Evolutionary conservation across 768 basidiomycete species (phyloP).

Genomic region (Rubroboletus satanas): DNA sequence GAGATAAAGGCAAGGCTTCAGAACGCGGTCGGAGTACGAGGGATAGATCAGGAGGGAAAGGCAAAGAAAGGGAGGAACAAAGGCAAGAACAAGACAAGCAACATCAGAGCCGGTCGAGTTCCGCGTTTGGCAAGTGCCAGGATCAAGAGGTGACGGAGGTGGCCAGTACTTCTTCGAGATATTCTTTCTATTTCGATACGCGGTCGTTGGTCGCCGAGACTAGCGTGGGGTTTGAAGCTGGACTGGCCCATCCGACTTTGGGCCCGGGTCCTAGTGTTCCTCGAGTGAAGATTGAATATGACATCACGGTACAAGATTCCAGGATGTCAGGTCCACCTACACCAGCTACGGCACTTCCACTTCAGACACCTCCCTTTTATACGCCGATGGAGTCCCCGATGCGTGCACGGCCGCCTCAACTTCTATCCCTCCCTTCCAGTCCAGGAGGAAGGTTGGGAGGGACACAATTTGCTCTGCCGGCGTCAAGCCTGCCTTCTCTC

Average conservation of each 20-base stretch:
- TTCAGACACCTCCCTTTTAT: constrained; percentile 25
- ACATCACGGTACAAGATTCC: constrained; percentile 19
- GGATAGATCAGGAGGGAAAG: constrained; percentile 7
- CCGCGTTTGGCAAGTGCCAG: constrained; percentile 2
- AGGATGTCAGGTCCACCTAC: constrained; percentile 20
- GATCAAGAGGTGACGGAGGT: neutral
- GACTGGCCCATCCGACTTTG: neutral
- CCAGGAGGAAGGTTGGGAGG: constrained; percentile 5
- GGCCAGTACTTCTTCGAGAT: neutral
- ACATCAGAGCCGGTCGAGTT: constrained; percentile 22
- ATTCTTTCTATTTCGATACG: constrained; percentile 8
- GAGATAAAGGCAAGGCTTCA: constrained; percentile 16
- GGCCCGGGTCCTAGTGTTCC: constrained; percentile 8
- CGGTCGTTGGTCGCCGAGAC: constrained; percentile 1
- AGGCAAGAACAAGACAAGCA: constrained; percentile 6
- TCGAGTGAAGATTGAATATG: constrained; percentile 22
- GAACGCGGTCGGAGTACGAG: constrained; percentile 15
- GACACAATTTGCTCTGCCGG: constrained; percentile 1
- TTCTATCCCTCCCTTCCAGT: constrained; percentile 3
- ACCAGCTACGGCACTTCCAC: constrained; percentile 20
- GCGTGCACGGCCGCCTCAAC: constrained; percentile 4
- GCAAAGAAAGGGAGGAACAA: constrained; percentile 1
- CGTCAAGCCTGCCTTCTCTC: neutral
- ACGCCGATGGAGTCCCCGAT: constrained; percentile 28
- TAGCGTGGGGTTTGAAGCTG: neutral